Percentiles rank a stretch among this genome's conserved stretches.
Conservation (phyloP, 805 yeast species). For the Starmerella roubikii region DNA sequence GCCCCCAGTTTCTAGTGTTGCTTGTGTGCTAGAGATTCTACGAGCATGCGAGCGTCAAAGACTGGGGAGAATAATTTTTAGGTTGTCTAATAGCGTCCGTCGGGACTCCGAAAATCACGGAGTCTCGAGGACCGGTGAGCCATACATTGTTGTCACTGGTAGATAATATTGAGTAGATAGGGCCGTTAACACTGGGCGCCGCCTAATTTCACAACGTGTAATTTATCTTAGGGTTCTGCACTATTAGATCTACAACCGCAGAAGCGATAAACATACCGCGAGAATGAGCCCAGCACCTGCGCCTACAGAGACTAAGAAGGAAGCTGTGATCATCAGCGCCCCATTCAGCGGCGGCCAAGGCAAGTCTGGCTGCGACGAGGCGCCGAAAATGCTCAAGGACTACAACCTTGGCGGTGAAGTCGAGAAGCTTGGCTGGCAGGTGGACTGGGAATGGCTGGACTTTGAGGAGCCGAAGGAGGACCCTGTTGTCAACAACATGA, state of each 20-base stretch:
- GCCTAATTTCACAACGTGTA: too few relatives aligned
- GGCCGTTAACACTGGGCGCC: too few relatives aligned
- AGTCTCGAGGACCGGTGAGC: constrained; percentile 23
- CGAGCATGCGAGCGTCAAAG: constrained; percentile 23
- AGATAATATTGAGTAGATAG: too few relatives aligned
- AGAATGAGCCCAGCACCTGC: background rate
- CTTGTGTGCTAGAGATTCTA: constrained; percentile 17
- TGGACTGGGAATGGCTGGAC: constrained; percentile 30
- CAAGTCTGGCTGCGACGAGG: constrained; percentile 83
- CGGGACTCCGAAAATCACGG: constrained; percentile 16
- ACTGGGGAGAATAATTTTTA: constrained; percentile 15
- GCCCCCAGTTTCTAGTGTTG: constrained; percentile 24
- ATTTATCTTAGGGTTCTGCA: constrained; percentile 1
- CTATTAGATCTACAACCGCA: too few relatives aligned
- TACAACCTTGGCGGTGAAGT: constrained; percentile 57
- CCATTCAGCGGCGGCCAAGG: constrained; percentile 97
- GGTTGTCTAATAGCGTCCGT: constrained; percentile 25
- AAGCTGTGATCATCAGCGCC: constrained; percentile 46
- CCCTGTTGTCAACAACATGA: constrained; percentile 45
- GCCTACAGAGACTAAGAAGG: constrained; percentile 2
- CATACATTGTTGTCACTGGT: constrained; percentile 18
- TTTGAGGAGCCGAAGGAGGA: constrained; percentile 28
- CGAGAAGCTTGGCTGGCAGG: constrained; percentile 58
- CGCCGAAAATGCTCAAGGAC: constrained; percentile 69
- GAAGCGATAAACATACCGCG: too few relatives aligned